Evolutionary conservation across 164 flowering plant genomes (phyloP).

Genomic region (grape (Vitis vinifera)): DNA sequence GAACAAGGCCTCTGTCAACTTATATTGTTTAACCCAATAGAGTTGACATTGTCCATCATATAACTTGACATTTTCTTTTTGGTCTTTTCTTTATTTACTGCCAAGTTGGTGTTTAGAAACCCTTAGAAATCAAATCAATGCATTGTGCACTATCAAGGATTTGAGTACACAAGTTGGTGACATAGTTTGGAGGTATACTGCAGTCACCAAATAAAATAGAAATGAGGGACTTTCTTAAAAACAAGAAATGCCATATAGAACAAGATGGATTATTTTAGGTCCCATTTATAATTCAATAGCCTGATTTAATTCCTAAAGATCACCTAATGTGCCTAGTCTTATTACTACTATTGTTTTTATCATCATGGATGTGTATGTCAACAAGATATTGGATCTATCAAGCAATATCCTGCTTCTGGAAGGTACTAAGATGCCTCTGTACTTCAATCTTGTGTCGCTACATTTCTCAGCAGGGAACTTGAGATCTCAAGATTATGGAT

Average conservation of each 20-base stretch:
- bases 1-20: slow-evolving; percentile 3
- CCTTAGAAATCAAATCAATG: neutral
- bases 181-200: neutral
- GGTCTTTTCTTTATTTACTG: neutral
- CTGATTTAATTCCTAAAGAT: too few relatives aligned
- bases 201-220: neutral
- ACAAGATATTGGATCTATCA: too few relatives aligned
- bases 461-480: too few relatives aligned
- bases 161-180: neutral
- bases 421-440: too few relatives aligned
- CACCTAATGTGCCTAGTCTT: too few relatives aligned
- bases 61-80: neutral
- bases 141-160: neutral
- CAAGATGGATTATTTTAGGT: too few relatives aligned
- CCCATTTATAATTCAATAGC: too few relatives aligned
- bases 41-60: neutral
- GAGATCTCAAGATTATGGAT: too few relatives aligned
- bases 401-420: too few relatives aligned
- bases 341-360: too few relatives aligned
- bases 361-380: too few relatives aligned
- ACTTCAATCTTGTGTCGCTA: too few relatives aligned
- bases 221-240: neutral
- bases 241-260: neutral
- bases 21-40: slow-evolving; percentile 5
- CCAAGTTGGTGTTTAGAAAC: neutral